Evolutionary conservation across 1,139 yeast species (phyloP), one percentile per base, ranked within the genome.

Genomic region (Taphrina flavorubra): DNA sequence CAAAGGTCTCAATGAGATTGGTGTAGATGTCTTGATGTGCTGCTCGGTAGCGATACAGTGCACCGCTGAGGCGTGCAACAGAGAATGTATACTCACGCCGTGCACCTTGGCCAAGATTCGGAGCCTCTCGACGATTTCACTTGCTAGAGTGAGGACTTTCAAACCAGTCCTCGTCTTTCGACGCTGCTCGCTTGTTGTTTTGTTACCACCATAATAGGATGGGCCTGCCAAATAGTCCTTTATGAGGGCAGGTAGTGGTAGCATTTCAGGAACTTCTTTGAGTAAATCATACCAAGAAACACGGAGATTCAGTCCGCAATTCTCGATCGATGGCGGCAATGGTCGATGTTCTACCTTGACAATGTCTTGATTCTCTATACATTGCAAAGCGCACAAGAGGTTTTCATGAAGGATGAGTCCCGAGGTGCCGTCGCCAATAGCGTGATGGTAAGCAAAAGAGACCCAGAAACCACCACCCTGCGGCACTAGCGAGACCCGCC

Each of bases 371-470:
- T 60, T 13, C 25, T 16, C 31, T 1, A 8, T 14, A 10, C 31
- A 36, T 10, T 53, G 42, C n/a, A 63, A 37, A 8, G 67, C 61
- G 31, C 39, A 11, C 11, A 63, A 37, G 13, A 63, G 47, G 36
- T 46, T 49, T 11, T 63, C 58, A 34, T 65, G 68, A n/a, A 65
- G 57, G 63, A 65, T 65, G 36, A 65, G 53, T n/a, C 68, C 68
- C 1, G 68, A 65, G 6, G 64, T 20, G 44, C 68, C 68, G 34
- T 65, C 68, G 18, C 57, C 68, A 11, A 65, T 47, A 6, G 68
- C 63, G 42, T 65, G 68, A 34, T 65, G 68, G 31, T 44, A 65
- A 18, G 64, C 53, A 34, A 65, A 65, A 16, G 51, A 37, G n/a
- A 58, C 51, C 63, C 68, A 58, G 20, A 57, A 57, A 3, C 31